phyloP scores from a whole-genome alignment of 2,329 filamentous ascomycete genomes.

The Nothophoma quercina region DNA sequence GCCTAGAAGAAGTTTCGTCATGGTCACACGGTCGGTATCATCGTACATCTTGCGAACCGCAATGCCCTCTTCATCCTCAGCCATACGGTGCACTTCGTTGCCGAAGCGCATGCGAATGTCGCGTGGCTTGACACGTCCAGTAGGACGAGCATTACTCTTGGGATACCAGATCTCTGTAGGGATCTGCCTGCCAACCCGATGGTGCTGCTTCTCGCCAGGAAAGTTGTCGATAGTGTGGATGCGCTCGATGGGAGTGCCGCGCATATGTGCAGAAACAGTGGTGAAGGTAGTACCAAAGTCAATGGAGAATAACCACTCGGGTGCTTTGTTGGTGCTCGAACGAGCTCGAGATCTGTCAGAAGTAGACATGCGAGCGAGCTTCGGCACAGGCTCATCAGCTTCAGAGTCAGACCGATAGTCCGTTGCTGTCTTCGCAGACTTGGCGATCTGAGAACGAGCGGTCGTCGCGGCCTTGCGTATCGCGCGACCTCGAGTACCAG shows the following conservation, averaged over 20 bases:
- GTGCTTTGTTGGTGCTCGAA: not conserved
- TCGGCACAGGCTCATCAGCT: not conserved
- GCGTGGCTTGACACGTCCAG: not conserved
- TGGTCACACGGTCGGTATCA: not conserved
- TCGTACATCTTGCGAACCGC: not conserved
- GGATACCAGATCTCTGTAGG: constrained; percentile 19
- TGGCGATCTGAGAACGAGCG: too few relatives aligned
- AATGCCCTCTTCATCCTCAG: not conserved
- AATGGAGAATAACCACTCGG: constrained; percentile 12
- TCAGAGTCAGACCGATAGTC: not conserved
- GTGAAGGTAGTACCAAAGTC: constrained; percentile 25
- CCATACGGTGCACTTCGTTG: constrained; percentile 13
- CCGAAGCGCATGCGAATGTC: constrained; percentile 14
- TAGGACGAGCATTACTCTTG: not conserved
- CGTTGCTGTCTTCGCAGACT: too few relatives aligned
- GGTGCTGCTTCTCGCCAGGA: constrained; percentile 4
- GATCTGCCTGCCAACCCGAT: constrained; percentile 6
- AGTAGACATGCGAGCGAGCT: not conserved
- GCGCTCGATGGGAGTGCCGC: not conserved
- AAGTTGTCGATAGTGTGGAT: constrained; percentile 15
- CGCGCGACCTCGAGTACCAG: too few relatives aligned
- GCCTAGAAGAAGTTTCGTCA: constrained; percentile 20
- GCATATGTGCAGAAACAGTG: constrained; percentile 11
- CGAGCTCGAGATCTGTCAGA: not conserved
- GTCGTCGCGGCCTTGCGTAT: too few relatives aligned